Conservation (phyloP, 345 rosid genomes). For the Citrus australasica region DNA sequence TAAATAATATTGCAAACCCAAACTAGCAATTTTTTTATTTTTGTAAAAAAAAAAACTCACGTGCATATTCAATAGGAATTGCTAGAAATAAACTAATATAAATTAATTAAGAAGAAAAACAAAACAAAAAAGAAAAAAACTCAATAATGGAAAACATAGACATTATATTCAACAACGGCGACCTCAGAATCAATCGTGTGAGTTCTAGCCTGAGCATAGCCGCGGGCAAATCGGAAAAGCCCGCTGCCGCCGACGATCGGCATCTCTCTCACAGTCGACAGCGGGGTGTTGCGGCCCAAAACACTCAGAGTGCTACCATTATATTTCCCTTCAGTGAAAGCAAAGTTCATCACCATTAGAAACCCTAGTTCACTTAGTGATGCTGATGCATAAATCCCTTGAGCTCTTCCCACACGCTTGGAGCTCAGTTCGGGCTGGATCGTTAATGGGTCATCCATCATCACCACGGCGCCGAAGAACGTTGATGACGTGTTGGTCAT, state of each 20-base stretch:
- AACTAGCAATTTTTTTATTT: too few species aligned
- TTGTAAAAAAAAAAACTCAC: too few species aligned
- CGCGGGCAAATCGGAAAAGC: conserved; percentile 53
- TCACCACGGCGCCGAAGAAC: conserved; percentile 37
- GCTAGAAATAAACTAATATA: too few species aligned
- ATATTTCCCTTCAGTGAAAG: conserved; percentile 52
- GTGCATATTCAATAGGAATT: too few species aligned
- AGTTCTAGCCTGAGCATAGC: conserved; percentile 50
- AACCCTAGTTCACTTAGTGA: conserved; percentile 31
- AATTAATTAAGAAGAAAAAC: not conserved
- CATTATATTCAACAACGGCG: conserved; percentile 39
- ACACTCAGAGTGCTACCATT: conserved; percentile 53
- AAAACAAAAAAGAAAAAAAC: not conserved
- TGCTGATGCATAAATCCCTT: conserved; percentile 44
- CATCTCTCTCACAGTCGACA: conserved; percentile 44
- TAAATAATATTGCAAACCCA: too few species aligned
- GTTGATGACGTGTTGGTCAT: conserved; percentile 23
- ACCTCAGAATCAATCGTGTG: conserved; percentile 15
- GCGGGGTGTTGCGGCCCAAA: conserved; percentile 42
- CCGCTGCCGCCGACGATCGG: conserved; percentile 64
- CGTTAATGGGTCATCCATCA: conserved; percentile 55
- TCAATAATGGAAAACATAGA: conserved; percentile 39
- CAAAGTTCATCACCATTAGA: conserved; percentile 49
- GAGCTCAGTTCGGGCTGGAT: conserved; percentile 39
- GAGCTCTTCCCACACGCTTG: conserved; percentile 49